Evolutionary conservation across 306 rosid genomes (phyloP), one percentile per base, ranked within the genome.

Genomic region (Corylus avellana): DNA sequence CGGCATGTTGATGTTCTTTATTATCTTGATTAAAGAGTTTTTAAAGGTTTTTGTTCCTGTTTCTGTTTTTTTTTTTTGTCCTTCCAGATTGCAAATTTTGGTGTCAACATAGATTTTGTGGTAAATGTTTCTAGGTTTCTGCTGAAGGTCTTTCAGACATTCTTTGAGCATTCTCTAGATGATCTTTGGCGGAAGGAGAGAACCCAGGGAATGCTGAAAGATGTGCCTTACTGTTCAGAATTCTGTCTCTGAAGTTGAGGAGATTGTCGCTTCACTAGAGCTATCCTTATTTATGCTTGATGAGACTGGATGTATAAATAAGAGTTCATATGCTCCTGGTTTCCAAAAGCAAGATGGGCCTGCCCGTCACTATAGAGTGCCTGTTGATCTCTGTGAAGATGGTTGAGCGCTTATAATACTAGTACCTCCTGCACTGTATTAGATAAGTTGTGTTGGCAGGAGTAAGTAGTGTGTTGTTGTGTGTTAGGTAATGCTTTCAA

Each of bases 131-230:
- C 14, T 50, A 83, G 69, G 27, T 8, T 78, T 70, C 59, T 80
- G 75, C 48, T 75, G 75, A 78, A 84, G 79, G 70, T 78, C 70
- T 74, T 61, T 50, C 27, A 48, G 37, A 72, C 62, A 48, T 20
- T 27, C 67, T 80, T 82, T 56, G 49, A 1, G 71, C 84, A 57
- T 74, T 44, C 75, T 68, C 42, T 66, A 25, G 61, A 77, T 73
- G 59, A 62, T 63, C 70, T 82, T 70, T 77, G 39, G 20, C 16
- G 77, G 81, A 29, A 69, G 73, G 74, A 58, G 66, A 72, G 76
- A 79, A 70, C 66, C 20, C 81, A 3, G 89, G 96, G 96, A 85
- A 91, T 91, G 92, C 92, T 76, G 80, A 87, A 88, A 86, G 82
- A 89, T 91, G 96, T 79, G 81, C 83, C 86, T 82, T 72, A 29